Evolutionary conservation across 2,329 filamentous ascomycete species (phyloP), one percentile per base, ranked within the genome.

Genomic region (Pseudogymnoascus sp.): DNA sequence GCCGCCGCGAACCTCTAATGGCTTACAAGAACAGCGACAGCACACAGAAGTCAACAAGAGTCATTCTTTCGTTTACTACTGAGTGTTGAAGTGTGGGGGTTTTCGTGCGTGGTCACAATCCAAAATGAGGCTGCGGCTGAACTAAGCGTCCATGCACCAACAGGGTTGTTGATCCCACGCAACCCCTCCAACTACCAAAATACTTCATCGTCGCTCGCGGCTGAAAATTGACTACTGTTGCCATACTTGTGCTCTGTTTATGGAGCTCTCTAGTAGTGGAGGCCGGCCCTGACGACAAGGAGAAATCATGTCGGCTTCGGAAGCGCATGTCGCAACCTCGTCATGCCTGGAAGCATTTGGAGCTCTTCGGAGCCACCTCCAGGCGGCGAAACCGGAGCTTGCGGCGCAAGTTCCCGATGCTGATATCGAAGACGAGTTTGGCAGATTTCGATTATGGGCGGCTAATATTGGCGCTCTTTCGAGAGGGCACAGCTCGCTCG

Each of bases 381-480:
- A 56, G 25, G 16, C 28, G 4, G 50, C 50, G n/a, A 56, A 56
- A 56, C 50, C 50, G 14, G 50, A 31, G 5, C 28, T 56, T 56
- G 50, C 50, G 4, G 50, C 28, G n/a, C 50, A 34, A 34, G 28
- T 56, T 34, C 8, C 50, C 40, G 61, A 62, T 31, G 28, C 25
- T 16, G 42, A 62, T 38, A n/a, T 46, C 18, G 61, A 62, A 59
- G 61, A 62, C 23, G 42, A 62, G 37, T 59, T 36, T 37, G 61
- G 42, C 3, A 46, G 61, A n/a, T 62, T 62, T 59, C n/a, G 46
- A 59, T 59, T 62, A 60, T 62, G 61, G 61, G 34, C 61, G 7
- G 61, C 61, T 25, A 62, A 62, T 34, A 62, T 62, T 8, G 61
- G 61, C 4, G 36, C 53, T 12, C 53, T 62, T 59, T 46, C 61